phyloP scores from a whole-genome alignment of 2,329 filamentous ascomycete species.

The Akanthomyces dipterigenus region DNA sequence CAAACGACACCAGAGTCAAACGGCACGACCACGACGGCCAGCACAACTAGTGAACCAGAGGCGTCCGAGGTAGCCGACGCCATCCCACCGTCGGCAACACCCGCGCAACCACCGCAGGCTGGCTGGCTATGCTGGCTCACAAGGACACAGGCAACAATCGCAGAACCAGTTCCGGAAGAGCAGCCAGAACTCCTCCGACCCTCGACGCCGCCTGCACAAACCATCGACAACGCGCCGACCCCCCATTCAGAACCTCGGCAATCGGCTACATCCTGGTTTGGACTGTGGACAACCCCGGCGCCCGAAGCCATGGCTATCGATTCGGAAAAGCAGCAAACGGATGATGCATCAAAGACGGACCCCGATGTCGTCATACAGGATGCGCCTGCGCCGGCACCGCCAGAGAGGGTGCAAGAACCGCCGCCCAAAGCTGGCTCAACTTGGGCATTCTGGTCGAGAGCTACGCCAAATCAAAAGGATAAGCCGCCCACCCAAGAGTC shows the following conservation, averaged over 20 bases:
- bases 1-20: not conserved
- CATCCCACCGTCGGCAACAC: not conserved
- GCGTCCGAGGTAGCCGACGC: not conserved
- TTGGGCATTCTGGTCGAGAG: conserved; percentile 76
- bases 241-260: conserved; percentile 15
- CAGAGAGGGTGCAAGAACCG: conserved; percentile 25
- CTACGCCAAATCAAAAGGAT: conserved; percentile 33
- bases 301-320: conserved; percentile 13
- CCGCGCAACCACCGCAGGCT: conserved; percentile 21
- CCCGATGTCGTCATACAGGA: conserved; percentile 40
- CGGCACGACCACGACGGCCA: not conserved
- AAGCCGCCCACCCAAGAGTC: conserved; percentile 30
- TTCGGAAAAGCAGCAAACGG: conserved; percentile 14
- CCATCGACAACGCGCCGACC: conserved; percentile 5
- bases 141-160: conserved; percentile 21
- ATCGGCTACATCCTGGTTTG: conserved; percentile 31
- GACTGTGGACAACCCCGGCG: conserved; percentile 29
- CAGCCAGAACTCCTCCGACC: conserved; percentile 13
- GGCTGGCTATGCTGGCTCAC: conserved; percentile 52
- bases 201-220: conserved; percentile 19
- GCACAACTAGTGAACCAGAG: not conserved
- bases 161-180: conserved; percentile 2
- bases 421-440: conserved; percentile 54
- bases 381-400: conserved; percentile 18
- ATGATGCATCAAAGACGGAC: conserved; percentile 20